These are phyloP conservation scores for Juncus effusus DNA, from an alignment of 176 grass and related monocot genomes.

Conservation along the genomic window DNA sequence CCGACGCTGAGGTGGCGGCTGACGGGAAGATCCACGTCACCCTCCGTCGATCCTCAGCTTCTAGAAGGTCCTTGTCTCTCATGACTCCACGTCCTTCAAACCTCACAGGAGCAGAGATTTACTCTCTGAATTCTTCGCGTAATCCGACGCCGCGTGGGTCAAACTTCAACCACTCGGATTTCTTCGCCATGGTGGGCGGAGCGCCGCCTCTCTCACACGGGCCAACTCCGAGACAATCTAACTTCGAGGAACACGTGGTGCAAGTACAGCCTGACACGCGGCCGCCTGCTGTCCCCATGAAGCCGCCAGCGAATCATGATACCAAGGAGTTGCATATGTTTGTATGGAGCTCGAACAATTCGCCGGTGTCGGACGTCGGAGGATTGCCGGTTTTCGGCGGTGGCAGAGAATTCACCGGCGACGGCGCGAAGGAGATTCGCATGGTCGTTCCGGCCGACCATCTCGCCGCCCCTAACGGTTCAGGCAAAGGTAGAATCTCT, in stretches of 20 bases:
- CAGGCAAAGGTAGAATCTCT: conserved; percentile 52
- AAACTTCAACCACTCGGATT: conserved; percentile 85
- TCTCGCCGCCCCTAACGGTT: conserved; percentile 39
- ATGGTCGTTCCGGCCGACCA: conserved; percentile 67
- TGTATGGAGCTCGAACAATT: conserved; percentile 80
- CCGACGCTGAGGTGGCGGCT: conserved; percentile 53
- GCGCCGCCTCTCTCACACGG: conserved; percentile 49
- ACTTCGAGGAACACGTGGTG: conserved; percentile 60
- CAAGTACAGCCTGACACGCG: background rate
- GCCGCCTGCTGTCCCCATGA: conserved; percentile 3
- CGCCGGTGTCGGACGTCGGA: conserved; percentile 80
- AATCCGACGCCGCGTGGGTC: conserved; percentile 81
- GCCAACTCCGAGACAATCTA: conserved; percentile 70
- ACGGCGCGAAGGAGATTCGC: conserved; percentile 81
- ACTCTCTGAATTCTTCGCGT: conserved; percentile 77
- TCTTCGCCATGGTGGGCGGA: conserved; percentile 70
- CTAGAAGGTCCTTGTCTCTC: conserved; percentile 47
- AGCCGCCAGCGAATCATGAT: conserved; percentile 42
- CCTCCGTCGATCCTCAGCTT: conserved; percentile 62
- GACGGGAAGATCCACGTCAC: conserved; percentile 68
- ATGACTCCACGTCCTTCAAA: conserved; percentile 68
- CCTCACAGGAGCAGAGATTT: conserved; percentile 83
- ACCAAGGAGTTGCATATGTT: conserved; percentile 99
- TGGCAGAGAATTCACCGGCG: conserved; percentile 24
- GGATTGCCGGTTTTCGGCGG: conserved; percentile 52